A percentile compares a stretch with the other conserved stretches of the same genome.
phyloP scores from a whole-genome alignment of 305 asterid species.

The Ruellia speciosa region DNA sequence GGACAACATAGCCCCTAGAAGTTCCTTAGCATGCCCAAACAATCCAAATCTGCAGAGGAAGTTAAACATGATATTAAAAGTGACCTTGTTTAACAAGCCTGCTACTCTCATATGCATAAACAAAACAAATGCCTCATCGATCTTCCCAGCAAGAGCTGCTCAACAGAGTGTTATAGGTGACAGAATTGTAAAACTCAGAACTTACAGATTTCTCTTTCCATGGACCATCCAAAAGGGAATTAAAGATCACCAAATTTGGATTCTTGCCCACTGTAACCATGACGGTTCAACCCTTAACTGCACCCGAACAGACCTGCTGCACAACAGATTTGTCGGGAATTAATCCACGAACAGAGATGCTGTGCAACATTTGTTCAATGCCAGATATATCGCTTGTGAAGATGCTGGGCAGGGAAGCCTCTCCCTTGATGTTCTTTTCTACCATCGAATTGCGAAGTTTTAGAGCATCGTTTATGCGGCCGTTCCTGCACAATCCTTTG shows the following conservation, averaged over 20 bases:
- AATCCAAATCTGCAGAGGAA: conserved; percentile 45
- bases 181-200: conserved; percentile 33
- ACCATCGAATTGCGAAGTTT: conserved; percentile 32
- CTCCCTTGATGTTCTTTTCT: conserved; percentile 36
- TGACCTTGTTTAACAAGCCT: conserved; percentile 35
- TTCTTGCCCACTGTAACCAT: conserved; percentile 38
- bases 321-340: conserved; percentile 45
- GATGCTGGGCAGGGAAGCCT: conserved; percentile 42
- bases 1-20: conserved; percentile 41
- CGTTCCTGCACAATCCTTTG: conserved; percentile 54
- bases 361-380: conserved; percentile 46
- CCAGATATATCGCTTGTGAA: conserved; percentile 41
- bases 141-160: conserved; percentile 35
- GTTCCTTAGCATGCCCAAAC: conserved; percentile 44
- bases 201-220: conserved; percentile 40
- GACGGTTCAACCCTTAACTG: conserved; percentile 36
- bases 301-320: conserved; percentile 60
- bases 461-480: conserved; percentile 38
- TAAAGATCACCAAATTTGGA: conserved; percentile 55
- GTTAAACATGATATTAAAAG: conserved; percentile 52
- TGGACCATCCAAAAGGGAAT: conserved; percentile 50
- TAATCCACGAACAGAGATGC: conserved; percentile 64
- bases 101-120: conserved; percentile 39
- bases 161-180: conserved; percentile 52
- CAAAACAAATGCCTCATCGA: conserved; percentile 38